These are phyloP conservation scores for Dictyostelium discoideum DNA, from an alignment of 78 protist species.

Conservation along the genomic window DNA sequence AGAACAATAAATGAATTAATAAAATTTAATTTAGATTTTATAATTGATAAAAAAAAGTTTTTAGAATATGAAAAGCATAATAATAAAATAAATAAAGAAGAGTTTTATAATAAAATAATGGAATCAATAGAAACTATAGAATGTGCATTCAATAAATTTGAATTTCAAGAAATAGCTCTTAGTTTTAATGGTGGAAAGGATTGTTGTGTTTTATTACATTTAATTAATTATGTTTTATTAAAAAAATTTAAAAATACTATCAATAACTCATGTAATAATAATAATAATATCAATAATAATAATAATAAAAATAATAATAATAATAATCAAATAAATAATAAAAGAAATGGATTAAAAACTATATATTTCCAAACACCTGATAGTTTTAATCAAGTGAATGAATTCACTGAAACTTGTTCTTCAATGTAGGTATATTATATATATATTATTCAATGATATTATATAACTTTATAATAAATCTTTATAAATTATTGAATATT, in stretches of 20 bases:
- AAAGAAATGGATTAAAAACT: background rate
- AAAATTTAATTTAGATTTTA: background rate
- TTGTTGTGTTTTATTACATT: slow-evolving; percentile 79
- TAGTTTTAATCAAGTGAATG: slow-evolving; percentile 35
- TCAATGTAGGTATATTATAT: background rate
- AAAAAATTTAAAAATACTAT: background rate
- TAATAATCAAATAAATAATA: background rate
- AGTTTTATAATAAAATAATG: background rate
- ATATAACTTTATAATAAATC: too few species aligned
- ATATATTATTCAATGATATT: background rate
- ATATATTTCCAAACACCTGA: slow-evolving; percentile 27
- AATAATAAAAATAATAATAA: too few species aligned
- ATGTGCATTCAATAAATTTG: background rate
- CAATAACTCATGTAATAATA: background rate
- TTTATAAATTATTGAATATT: too few species aligned
- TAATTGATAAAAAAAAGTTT: background rate
- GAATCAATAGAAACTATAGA: slow-evolving; percentile 17
- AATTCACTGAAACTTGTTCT: slow-evolving; percentile 42
- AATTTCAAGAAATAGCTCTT: slow-evolving; percentile 39
- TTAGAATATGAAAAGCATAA: background rate
- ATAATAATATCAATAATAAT: slow-evolving; percentile 1
- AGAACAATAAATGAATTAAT: background rate
- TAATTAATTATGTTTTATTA: slow-evolving; percentile 40
- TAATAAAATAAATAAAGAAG: background rate
- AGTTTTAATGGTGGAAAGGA: slow-evolving; percentile 89